Evolutionary conservation across 176 grass and related monocot genomes (phyloP).

Genomic region (Coix lacrymajobi): DNA sequence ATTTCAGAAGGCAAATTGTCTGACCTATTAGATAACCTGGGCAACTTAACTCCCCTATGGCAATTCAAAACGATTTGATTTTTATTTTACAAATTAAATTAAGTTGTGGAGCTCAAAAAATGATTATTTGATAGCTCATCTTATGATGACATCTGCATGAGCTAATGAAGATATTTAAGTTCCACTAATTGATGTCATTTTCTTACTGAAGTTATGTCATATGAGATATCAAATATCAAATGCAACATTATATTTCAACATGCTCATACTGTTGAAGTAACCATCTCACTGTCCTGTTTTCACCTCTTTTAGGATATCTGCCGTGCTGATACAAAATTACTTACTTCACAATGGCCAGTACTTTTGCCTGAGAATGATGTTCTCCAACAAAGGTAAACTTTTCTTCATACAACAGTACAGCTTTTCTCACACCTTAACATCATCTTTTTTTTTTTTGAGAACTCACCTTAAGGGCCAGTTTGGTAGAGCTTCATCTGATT

Average conservation of each 20-base stretch:
- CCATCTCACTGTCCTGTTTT: slow-evolving; percentile 16
- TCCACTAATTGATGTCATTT: background rate
- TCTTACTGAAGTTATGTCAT: slow-evolving; percentile 14
- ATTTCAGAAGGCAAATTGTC: background rate
- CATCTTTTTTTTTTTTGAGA: no score
- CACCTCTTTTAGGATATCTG: slow-evolving; percentile 68
- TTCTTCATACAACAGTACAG: background rate
- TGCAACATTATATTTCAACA: background rate
- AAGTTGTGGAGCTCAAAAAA: slow-evolving; percentile 6
- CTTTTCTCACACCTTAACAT: slow-evolving; percentile 18
- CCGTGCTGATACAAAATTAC: slow-evolving; percentile 79
- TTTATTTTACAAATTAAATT: slow-evolving; percentile 4
- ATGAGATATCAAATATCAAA: background rate
- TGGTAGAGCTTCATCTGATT: no score
- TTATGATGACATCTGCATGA: background rate
- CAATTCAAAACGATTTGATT: background rate
- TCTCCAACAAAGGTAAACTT: slow-evolving; percentile 68
- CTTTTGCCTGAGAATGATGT: slow-evolving; percentile 91
- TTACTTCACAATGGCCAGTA: slow-evolving; percentile 81
- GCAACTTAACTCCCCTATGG: background rate
- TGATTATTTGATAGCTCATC: background rate
- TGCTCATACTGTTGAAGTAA: slow-evolving; percentile 13
- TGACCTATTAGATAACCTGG: background rate
- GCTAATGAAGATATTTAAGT: background rate
- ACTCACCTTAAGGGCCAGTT: no score